Evolutionary conservation across 371 early-diverging fungal genomes (phyloP).

Genomic region (Lichtheimia hyalospora): DNA sequence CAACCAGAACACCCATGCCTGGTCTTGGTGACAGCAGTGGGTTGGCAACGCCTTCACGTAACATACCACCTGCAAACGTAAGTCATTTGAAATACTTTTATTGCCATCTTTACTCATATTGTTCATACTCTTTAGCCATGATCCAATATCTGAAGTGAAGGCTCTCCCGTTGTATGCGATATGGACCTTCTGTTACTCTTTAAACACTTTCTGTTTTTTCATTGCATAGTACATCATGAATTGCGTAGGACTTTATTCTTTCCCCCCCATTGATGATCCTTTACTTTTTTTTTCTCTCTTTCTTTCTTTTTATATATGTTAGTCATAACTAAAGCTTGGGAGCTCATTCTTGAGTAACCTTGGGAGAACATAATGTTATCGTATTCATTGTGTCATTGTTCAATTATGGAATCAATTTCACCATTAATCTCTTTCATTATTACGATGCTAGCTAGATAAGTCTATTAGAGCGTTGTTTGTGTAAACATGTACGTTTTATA

Average conservation of each 20-base stretch:
- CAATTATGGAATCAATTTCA: too few relatives aligned
- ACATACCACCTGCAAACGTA: conserved; percentile 22
- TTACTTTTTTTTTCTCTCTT: background rate
- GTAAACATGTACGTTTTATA: too few relatives aligned
- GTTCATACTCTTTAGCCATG: too few relatives aligned
- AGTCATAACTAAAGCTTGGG: too few relatives aligned
- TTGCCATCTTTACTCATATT: too few relatives aligned
- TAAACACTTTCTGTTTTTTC: background rate
- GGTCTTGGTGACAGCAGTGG: conserved; percentile 11
- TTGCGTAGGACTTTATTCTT: background rate
- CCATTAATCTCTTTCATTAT: too few relatives aligned
- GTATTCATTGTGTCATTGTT: too few relatives aligned
- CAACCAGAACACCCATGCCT: conserved; percentile 8
- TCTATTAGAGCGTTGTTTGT: too few relatives aligned
- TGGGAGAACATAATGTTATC: too few relatives aligned
- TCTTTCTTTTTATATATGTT: background rate
- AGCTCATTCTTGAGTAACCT: too few relatives aligned
- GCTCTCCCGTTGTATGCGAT: background rate
- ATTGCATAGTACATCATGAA: conserved; percentile 1
- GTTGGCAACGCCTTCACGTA: conserved; percentile 17
- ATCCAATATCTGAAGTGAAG: too few relatives aligned
- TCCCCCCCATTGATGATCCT: background rate
- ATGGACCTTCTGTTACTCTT: background rate
- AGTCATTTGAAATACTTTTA: background rate
- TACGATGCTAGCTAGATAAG: too few relatives aligned